These are phyloP conservation scores for Pyrenochaeta sp. DNA, from an alignment of 2,329 filamentous ascomycete species.

Conservation along the genomic window DNA sequence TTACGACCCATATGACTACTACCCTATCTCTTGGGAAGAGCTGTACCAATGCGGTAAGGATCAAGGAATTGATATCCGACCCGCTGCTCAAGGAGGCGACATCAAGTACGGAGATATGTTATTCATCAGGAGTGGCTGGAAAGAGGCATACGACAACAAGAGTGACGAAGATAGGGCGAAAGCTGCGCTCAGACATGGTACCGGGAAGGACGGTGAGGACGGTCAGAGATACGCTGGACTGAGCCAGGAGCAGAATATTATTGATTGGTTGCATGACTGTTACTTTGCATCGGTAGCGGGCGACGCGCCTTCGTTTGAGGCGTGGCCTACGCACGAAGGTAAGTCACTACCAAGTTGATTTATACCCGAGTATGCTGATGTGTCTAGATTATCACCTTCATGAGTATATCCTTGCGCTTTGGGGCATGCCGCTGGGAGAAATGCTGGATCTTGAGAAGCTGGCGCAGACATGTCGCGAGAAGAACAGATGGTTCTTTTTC, in stretches of 20 bases:
- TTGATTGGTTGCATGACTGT: slow-evolving; percentile 74
- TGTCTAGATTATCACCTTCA: slow-evolving; percentile 43
- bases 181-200: slow-evolving; percentile 56
- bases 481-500: slow-evolving; percentile 68
- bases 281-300: slow-evolving; percentile 73
- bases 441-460: slow-evolving; percentile 61
- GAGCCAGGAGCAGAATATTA: slow-evolving; percentile 63
- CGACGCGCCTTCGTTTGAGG: slow-evolving; percentile 71
- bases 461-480: slow-evolving; percentile 63
- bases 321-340: slow-evolving; percentile 63
- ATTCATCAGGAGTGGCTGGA: slow-evolving; percentile 70
- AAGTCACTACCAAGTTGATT: not conserved
- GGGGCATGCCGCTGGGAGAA: slow-evolving; percentile 53
- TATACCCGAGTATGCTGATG: slow-evolving; percentile 7
- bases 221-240: slow-evolving; percentile 59
- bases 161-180: slow-evolving; percentile 43
- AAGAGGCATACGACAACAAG: slow-evolving; percentile 64
- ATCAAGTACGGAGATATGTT: slow-evolving; percentile 71
- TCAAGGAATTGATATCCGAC: slow-evolving; percentile 69
- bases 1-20: slow-evolving; percentile 54
- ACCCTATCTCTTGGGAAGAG: slow-evolving; percentile 54
- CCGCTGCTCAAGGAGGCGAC: slow-evolving; percentile 62
- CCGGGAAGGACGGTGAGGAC: slow-evolving; percentile 47
- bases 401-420: slow-evolving; percentile 49
- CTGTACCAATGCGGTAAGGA: slow-evolving; percentile 66